Base-by-base conservation (phyloP, 2,329 filamentous ascomycete genomes). In the Chlorencoelia australis region DNA sequence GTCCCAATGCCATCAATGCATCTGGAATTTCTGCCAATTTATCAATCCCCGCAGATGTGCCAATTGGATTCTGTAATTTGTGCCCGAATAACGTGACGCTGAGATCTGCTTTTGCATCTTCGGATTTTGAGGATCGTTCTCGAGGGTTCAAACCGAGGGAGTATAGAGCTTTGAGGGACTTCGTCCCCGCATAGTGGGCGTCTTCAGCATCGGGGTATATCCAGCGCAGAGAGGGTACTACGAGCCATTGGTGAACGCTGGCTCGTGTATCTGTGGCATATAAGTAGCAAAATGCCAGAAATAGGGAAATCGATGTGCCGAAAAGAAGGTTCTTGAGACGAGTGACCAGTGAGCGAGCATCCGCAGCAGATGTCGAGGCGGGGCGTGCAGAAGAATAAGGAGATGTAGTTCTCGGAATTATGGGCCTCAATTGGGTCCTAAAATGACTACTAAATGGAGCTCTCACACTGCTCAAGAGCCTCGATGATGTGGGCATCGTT, bases 21-120 rank as follows among this genome's bases (percentile, higher is more conserved):
- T 89, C 82, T 1, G 88, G 83, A 36, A 96, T 79, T 44, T 94
- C 85, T 36, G 80, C 91, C 54, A 94, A 75, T 67, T 98, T 96
- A 66, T 96, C 91, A 28, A 98, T 76, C 7, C 91, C 91, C 4
- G 86, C 91, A n/a, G 86, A 93, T 45, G 93, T 94, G 39, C 82
- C 91, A 51, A 98, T 78, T 1, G 91, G 91, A 61, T 95, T 96
- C 51, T 73, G 68, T 30, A 98, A 63, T 4, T 65, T 69, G 43
- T 81, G 73, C 22, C 82, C 86, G 56, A 94, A 95, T 14, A 96
- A 79, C 57, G 55, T 55, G 10, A 66, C 54, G 6, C 59, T 56
- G 20, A 71, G 50, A 33, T 60, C 64, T 4, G 55, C 57, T 11
- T 56, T 50, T 14, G 55, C 48, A 4, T 30, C 24, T 25, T 62